Conservation (phyloP, 2,329 filamentous ascomycete genomes). For the Magnaporthales sp. region DNA sequence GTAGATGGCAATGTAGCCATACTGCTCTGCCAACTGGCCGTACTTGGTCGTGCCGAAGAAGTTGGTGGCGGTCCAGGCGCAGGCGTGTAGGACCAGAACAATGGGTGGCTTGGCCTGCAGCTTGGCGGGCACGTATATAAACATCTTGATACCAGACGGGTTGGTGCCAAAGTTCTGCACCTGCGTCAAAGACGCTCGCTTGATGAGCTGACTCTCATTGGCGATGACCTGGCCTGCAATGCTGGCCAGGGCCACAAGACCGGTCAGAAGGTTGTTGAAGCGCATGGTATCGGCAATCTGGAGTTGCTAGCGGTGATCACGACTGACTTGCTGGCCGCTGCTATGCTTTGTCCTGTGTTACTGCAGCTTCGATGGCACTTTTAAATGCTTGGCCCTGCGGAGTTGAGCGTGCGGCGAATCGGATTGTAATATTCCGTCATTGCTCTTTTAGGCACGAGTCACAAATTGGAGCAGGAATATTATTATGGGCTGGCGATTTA, state of each 20-base stretch:
- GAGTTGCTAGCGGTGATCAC: not conserved
- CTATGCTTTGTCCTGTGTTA: too few species aligned
- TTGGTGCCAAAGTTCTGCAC: slow-evolving; percentile 30
- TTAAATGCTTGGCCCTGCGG: too few species aligned
- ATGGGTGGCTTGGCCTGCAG: slow-evolving; percentile 36
- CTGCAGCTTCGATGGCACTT: too few species aligned
- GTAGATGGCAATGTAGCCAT: slow-evolving; percentile 43
- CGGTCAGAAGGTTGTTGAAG: not conserved
- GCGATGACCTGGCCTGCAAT: not conserved
- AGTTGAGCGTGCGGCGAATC: too few species aligned
- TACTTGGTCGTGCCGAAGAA: slow-evolving; percentile 43
- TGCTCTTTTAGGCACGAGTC: too few species aligned
- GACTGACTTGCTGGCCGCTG: too few species aligned
- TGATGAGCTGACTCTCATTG: not conserved
- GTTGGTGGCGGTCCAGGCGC: slow-evolving; percentile 41
- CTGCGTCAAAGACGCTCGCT: not conserved
- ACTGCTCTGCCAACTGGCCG: slow-evolving; percentile 38
- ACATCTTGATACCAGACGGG: slow-evolving; percentile 41
- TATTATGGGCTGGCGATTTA: too few species aligned
- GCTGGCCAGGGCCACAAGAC: not conserved
- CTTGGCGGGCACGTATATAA: slow-evolving; percentile 38
- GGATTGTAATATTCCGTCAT: too few species aligned
- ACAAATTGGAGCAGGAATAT: too few species aligned
- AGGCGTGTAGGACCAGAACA: slow-evolving; percentile 49
- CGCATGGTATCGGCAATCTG: not conserved